phyloP scores from a whole-genome alignment of 2,329 filamentous ascomycete genomes.

The Calonectria naviculata region DNA sequence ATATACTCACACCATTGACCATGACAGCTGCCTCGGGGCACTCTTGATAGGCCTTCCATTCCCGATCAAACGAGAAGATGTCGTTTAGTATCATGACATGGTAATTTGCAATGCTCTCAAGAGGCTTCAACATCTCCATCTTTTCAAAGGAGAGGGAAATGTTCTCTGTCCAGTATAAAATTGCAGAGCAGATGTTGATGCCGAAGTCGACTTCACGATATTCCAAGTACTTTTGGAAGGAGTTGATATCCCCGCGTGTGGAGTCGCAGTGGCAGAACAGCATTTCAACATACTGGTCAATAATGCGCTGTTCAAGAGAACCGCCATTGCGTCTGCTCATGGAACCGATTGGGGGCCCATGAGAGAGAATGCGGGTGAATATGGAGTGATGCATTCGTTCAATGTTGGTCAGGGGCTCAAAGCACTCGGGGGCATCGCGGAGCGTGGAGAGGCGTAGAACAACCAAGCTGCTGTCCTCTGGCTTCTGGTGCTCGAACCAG shows the following conservation, averaged over 20 bases:
- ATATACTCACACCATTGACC: slow-evolving; percentile 23
- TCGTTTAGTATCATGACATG: slow-evolving; percentile 27
- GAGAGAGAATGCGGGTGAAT: slow-evolving; percentile 17
- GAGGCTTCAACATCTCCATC: slow-evolving; percentile 7
- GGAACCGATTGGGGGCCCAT: not conserved
- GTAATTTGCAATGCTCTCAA: slow-evolving; percentile 21
- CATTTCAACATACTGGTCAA: slow-evolving; percentile 24
- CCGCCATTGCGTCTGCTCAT: not conserved
- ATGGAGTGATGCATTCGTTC: slow-evolving; percentile 23
- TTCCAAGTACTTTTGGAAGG: slow-evolving; percentile 20
- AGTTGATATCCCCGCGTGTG: slow-evolving; percentile 5
- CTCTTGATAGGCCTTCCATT: slow-evolving; percentile 6
- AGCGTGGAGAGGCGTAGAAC: slow-evolving; percentile 14
- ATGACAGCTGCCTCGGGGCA: slow-evolving; percentile 17
- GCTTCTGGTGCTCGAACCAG: slow-evolving; percentile 23
- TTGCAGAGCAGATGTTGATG: slow-evolving; percentile 25
- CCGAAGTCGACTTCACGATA: slow-evolving; percentile 23
- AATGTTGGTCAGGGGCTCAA: slow-evolving; percentile 21
- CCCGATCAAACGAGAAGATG: slow-evolving; percentile 26
- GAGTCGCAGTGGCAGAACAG: slow-evolving; percentile 24
- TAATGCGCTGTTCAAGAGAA: slow-evolving; percentile 10
- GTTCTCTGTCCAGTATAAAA: slow-evolving; percentile 24
- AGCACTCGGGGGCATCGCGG: slow-evolving; percentile 17
- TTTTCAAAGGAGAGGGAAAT: not conserved
- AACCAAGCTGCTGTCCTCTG: slow-evolving; percentile 4